Evolutionary conservation across 2,329 filamentous ascomycete genomes (phyloP).

Genomic region (Pseudocercospora pini-densiflorae): DNA sequence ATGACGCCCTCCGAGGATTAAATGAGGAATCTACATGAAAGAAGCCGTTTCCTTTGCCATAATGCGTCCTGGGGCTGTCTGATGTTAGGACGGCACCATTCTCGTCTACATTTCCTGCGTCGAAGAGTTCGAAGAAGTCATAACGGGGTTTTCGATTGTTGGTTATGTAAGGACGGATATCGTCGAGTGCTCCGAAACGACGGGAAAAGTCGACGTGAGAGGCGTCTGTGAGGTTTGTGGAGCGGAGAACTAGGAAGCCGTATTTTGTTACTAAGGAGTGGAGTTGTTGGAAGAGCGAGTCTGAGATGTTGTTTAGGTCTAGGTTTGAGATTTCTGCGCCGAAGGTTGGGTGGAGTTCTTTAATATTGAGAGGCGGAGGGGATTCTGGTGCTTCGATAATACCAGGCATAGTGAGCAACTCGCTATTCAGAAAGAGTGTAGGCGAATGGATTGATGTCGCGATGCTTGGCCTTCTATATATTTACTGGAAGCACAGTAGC

Average conservation of each 20-base stretch:
- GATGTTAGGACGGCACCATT: constrained; percentile 10
- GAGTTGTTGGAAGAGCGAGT: not conserved
- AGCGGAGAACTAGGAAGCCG: constrained; percentile 58
- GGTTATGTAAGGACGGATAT: constrained; percentile 54
- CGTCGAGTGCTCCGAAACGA: constrained; percentile 61
- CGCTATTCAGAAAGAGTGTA: not conserved
- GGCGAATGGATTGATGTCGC: not conserved
- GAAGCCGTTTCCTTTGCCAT: constrained; percentile 3
- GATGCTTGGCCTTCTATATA: too few species aligned
- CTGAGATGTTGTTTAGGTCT: not conserved
- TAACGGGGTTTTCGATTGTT: constrained; percentile 47
- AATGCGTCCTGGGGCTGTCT: constrained; percentile 10
- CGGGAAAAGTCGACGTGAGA: constrained; percentile 56
- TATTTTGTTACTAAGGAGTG: constrained; percentile 45
- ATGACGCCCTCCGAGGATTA: not conserved
- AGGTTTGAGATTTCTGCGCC: not conserved
- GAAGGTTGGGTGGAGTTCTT: not conserved
- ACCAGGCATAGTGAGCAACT: not conserved
- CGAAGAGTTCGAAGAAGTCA: constrained; percentile 58
- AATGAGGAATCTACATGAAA: not conserved
- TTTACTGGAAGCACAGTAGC: too few species aligned
- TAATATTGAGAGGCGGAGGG: not conserved
- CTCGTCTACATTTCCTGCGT: constrained; percentile 56
- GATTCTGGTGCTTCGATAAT: not conserved
- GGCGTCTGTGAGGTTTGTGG: constrained; percentile 56